A percentile compares a stretch with the other conserved stretches of the same genome.
phyloP scores from a whole-genome alignment of 495 filamentous ascomycete genomes.

The Annulohypoxylon stygium region DNA sequence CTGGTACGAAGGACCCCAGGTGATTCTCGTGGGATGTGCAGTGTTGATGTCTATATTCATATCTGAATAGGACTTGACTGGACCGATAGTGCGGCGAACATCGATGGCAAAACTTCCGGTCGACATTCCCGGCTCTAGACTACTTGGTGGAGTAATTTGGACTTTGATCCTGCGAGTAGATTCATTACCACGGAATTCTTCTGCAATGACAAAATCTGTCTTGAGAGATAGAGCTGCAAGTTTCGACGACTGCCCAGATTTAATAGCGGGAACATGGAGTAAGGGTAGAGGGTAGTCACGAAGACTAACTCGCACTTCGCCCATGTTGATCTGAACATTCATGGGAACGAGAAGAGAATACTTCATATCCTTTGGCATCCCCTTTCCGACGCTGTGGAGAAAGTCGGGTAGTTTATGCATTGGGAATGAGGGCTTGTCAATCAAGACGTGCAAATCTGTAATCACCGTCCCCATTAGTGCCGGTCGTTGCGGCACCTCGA shows the following conservation, averaged over 20 bases:
- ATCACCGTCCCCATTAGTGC: slow-evolving; percentile 83
- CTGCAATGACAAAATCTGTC: slow-evolving; percentile 96
- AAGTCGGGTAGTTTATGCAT: slow-evolving; percentile 83
- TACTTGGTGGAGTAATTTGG: slow-evolving; percentile 81
- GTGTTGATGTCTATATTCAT: slow-evolving; percentile 93
- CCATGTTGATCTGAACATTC: slow-evolving; percentile 90
- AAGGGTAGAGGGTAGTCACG: slow-evolving; percentile 95
- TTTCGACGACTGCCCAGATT: slow-evolving; percentile 80
- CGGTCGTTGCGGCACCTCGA: slow-evolving; percentile 88
- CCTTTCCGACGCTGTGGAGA: slow-evolving; percentile 90
- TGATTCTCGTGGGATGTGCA: slow-evolving; percentile 88
- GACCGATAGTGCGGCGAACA: slow-evolving; percentile 91
- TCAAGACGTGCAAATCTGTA: slow-evolving; percentile 83
- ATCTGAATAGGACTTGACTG: slow-evolving; percentile 97
- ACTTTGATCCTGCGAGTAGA: slow-evolving; percentile 84
- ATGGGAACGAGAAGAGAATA: slow-evolving; percentile 91
- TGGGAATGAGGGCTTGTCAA: slow-evolving; percentile 96
- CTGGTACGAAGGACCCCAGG: slow-evolving; percentile 97
- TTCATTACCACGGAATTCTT: slow-evolving; percentile 84
- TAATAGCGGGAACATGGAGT: slow-evolving; percentile 87
- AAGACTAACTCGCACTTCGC: slow-evolving; percentile 85
- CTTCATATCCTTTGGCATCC: slow-evolving; percentile 90
- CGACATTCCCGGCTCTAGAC: slow-evolving; percentile 54
- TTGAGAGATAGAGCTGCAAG: slow-evolving; percentile 85
- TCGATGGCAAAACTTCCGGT: slow-evolving; percentile 80